Evolutionary conservation across 768 basidiomycete genomes (phyloP).

Genomic region (Atractiella rhizophila): DNA sequence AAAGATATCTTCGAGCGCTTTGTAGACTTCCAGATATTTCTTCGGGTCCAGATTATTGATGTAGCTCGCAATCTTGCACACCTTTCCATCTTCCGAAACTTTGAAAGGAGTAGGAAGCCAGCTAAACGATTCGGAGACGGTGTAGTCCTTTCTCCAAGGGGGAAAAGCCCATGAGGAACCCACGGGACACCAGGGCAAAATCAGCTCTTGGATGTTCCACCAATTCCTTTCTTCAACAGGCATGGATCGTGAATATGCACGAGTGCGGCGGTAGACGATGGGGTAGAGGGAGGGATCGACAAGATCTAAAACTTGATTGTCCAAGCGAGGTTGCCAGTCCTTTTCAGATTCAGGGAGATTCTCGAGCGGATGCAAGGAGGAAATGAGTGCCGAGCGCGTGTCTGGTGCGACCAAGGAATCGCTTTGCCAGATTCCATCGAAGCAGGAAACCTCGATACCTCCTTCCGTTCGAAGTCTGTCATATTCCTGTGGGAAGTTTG

Average conservation of each 20-base stretch:
- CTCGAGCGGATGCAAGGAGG: too few relatives aligned
- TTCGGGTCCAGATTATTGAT: conserved; percentile 32
- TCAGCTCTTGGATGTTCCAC: too few relatives aligned
- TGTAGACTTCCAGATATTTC: conserved; percentile 12
- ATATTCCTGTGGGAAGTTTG: too few relatives aligned
- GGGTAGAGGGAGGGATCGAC: conserved; percentile 27
- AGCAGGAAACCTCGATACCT: too few relatives aligned
- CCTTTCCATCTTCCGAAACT: neutral
- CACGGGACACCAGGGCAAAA: too few relatives aligned
- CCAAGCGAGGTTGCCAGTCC: conserved; percentile 30
- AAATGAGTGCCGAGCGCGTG: too few relatives aligned
- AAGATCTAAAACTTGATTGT: conserved; percentile 27
- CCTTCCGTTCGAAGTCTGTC: too few relatives aligned
- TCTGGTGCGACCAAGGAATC: too few relatives aligned
- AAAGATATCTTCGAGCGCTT: conserved; percentile 23
- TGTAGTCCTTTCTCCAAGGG: neutral
- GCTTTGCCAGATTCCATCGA: too few relatives aligned
- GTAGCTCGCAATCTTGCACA: conserved; percentile 17
- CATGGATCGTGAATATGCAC: too few relatives aligned
- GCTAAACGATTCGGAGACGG: neutral
- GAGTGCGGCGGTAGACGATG: conserved; percentile 22
- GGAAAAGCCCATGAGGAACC: neutral
- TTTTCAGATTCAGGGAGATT: too few relatives aligned
- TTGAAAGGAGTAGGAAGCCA: conserved; percentile 9
- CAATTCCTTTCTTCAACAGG: too few relatives aligned